Conservation (phyloP, 257 asterid genomes). For the Solanum etuberosum region DNA sequence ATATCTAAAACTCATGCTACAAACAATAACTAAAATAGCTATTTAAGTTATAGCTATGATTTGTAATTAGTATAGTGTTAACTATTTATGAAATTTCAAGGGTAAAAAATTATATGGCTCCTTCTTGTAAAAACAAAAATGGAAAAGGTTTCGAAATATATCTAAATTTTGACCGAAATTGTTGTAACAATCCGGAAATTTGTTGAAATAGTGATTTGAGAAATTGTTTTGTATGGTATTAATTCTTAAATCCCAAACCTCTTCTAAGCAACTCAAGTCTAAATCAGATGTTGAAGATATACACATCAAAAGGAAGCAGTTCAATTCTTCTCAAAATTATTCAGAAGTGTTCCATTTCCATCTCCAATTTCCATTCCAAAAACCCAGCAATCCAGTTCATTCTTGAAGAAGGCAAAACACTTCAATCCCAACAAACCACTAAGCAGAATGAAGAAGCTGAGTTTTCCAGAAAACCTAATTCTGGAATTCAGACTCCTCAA, state of each 20-base stretch:
- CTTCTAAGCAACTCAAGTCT: neutral
- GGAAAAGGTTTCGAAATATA: too few species aligned
- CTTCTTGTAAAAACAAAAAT: neutral
- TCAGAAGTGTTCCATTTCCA: neutral
- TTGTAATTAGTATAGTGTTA: too few species aligned
- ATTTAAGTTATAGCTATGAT: too few species aligned
- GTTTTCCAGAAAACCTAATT: neutral
- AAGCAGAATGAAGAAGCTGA: conserved; percentile 10
- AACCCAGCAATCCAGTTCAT: conserved; percentile 52
- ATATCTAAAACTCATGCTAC: too few species aligned
- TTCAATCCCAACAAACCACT: neutral
- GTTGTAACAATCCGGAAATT: too few species aligned
- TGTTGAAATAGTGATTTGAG: too few species aligned
- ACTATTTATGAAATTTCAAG: too few species aligned
- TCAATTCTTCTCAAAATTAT: conserved; percentile 4
- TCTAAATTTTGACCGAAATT: too few species aligned
- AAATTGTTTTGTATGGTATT: neutral
- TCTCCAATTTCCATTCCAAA: conserved; percentile 19
- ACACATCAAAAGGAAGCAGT: neutral
- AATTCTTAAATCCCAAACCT: neutral
- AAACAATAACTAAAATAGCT: too few species aligned
- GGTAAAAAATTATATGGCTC: too few species aligned
- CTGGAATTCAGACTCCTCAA: neutral
- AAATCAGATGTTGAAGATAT: neutral
- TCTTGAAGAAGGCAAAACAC: conserved; percentile 39